These are phyloP conservation scores for Trametes cinnabarina DNA, from an alignment of 768 basidiomycete species.

Conservation along the genomic window DNA sequence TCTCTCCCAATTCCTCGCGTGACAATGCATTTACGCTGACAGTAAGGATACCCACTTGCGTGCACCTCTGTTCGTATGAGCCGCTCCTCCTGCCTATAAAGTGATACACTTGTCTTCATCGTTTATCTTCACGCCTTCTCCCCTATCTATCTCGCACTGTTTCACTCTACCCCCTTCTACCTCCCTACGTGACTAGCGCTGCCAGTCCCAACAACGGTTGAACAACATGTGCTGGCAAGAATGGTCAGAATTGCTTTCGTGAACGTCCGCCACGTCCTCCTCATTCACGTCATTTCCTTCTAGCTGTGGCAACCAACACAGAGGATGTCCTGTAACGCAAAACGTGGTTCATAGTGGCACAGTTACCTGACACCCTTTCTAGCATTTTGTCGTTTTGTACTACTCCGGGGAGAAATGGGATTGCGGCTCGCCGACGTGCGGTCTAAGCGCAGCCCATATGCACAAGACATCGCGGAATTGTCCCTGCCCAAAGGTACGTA, in stretches of 20 bases:
- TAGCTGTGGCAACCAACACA: conserved; percentile 28
- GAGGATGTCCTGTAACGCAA: conserved; percentile 30
- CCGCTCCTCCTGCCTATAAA: conserved; percentile 9
- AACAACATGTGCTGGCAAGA: conserved; percentile 28
- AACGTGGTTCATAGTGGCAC: not conserved
- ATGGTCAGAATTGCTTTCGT: conserved; percentile 17
- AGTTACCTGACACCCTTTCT: conserved; percentile 2
- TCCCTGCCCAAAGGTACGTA: conserved; percentile 44
- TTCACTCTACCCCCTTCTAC: conserved; percentile 20
- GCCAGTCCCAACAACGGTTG: too few species aligned
- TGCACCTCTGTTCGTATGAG: not conserved
- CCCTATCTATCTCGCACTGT: not conserved
- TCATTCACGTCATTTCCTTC: not conserved
- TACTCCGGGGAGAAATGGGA: conserved; percentile 60
- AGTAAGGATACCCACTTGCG: conserved; percentile 13
- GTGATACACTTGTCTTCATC: conserved; percentile 1
- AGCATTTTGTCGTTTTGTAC: conserved; percentile 67
- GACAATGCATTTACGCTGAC: conserved; percentile 7
- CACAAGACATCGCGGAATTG: conserved; percentile 61
- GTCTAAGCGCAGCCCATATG: conserved; percentile 53
- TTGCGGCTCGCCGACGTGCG: conserved; percentile 51
- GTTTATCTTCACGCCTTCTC: conserved; percentile 3
- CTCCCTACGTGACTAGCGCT: conserved; percentile 56
- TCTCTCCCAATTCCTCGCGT: conserved; percentile 12
- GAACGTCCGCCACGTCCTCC: not conserved